phyloP scores from a whole-genome alignment of 805 yeast genomes.

The Kockiozyma suomiensis region DNA sequence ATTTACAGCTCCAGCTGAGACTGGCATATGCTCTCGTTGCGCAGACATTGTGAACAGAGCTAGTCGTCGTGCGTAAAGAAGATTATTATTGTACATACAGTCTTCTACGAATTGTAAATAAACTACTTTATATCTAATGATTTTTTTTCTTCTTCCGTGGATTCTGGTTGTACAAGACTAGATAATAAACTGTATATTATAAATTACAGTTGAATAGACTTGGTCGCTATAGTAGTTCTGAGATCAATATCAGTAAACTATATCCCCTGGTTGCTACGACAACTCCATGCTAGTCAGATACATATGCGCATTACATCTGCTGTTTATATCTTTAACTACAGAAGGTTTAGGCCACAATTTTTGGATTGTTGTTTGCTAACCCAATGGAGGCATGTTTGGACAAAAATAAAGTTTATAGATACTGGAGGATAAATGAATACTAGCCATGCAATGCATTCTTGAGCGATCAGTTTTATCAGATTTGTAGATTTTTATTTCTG shows the following conservation, averaged over 20 bases:
- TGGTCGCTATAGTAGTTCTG: too few species aligned
- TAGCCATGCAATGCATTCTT: not conserved
- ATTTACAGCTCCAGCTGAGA: conserved; percentile 55
- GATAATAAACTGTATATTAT: too few species aligned
- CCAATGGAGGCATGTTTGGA: not conserved
- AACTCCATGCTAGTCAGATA: not conserved
- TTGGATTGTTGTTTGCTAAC: not conserved
- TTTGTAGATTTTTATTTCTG: too few species aligned
- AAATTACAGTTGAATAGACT: too few species aligned
- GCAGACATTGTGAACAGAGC: conserved; percentile 32
- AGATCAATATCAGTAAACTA: not conserved
- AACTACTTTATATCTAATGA: not conserved
- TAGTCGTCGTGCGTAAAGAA: not conserved
- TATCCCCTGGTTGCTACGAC: conserved; percentile 11
- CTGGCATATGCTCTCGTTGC: conserved; percentile 70
- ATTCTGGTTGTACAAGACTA: not conserved
- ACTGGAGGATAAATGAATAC: not conserved
- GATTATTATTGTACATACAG: not conserved
- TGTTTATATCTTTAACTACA: not conserved
- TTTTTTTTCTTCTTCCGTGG: too few species aligned
- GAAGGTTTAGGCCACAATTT: not conserved
- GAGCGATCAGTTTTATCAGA: too few species aligned
- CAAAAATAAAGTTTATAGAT: not conserved
- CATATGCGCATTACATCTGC: too few species aligned
- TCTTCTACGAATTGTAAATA: conserved; percentile 2